These are phyloP conservation scores for Ophiostoma tasmaniense DNA, from an alignment of 2,329 filamentous ascomycete genomes.

Conservation along the genomic window DNA sequence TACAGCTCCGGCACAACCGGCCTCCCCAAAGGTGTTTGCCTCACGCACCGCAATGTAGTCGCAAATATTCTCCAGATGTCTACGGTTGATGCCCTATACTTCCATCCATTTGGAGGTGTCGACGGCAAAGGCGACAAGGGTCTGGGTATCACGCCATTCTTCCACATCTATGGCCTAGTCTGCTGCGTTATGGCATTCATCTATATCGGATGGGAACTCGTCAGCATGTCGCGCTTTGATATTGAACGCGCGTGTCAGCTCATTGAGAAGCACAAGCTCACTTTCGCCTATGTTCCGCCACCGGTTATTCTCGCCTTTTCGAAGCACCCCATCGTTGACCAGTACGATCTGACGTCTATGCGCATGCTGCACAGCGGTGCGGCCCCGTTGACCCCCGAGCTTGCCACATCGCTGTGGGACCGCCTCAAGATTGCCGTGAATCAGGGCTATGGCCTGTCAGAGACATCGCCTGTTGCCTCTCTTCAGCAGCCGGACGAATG, in stretches of 20 bases:
- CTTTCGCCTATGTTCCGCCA: conserved; percentile 73
- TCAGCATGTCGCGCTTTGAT: conserved; percentile 75
- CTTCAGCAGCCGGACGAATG: conserved; percentile 68
- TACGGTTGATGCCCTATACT: conserved; percentile 44
- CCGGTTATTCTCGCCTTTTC: conserved; percentile 73
- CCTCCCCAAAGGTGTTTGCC: conserved; percentile 81
- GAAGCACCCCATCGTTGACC: conserved; percentile 68
- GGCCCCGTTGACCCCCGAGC: conserved; percentile 71
- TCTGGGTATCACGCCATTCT: conserved; percentile 77
- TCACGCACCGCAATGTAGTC: conserved; percentile 76
- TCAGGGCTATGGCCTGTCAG: conserved; percentile 85
- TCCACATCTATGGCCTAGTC: conserved; percentile 64
- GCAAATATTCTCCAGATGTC: conserved; percentile 57
- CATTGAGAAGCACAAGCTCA: conserved; percentile 67
- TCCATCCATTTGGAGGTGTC: conserved; percentile 49
- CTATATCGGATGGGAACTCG: conserved; percentile 54
- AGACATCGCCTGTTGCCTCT: conserved; percentile 74
- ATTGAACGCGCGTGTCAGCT: conserved; percentile 68
- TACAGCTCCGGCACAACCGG: conserved; percentile 90
- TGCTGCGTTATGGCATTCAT: conserved; percentile 62
- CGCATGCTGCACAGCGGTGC: conserved; percentile 83
- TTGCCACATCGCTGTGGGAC: conserved; percentile 66
- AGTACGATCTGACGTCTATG: conserved; percentile 71
- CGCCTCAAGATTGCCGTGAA: conserved; percentile 74
- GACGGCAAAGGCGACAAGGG: conserved; percentile 61